Base-by-base conservation (phyloP, 192 early-diverging fungal species). In the Dimargaris verticillata region DNA sequence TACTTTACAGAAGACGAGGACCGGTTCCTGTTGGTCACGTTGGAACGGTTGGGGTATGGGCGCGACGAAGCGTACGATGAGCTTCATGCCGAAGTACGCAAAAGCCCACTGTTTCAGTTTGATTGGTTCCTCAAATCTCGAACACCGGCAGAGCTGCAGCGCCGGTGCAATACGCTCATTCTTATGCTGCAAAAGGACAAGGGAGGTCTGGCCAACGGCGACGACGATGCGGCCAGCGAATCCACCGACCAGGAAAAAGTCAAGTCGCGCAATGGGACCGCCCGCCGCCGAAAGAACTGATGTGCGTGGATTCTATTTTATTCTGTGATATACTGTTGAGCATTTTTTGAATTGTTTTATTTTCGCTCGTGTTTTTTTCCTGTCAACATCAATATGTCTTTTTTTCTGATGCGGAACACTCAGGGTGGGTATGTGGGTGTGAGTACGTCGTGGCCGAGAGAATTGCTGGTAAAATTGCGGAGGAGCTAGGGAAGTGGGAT, bases 111-210 rank as follows among this genome's bases (percentile, higher is more conserved):
- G 42, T 96, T 99, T 77, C 73, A 88, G 42, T 99, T 99, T 68
- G 90, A 99, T 66, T 99, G 93, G 93, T 99, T 93, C 73, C 81
- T 99, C 63, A 96, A 95, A 71, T 92, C 90, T 44, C 78, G 95
- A 42, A 94, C 92, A 29, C 70, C 91, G 4, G 73, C 82, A 53
- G 92, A 95, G 67, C 77, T 95, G 53, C 74, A 80, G 51, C 73
- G 89, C 26, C 81, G 93, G 15, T 93, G 91, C 68, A 82, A 85
- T 47, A 91, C 89, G 11, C 75, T 95, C 22, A 81, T 95, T 49
- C 72, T 63, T 53, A 66, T 85, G 51, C 66, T 87, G 41, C 67
- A 77, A 60, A 84, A 83, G 59, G 84, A 83, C 66, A 67, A 74
- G 46, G 22, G 22, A 4, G 2, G 22, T 22, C 47, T 60, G 5